Evolutionary conservation across 2,329 filamentous ascomycete species (phyloP).

Genomic region (Paradendryphiella salina): DNA sequence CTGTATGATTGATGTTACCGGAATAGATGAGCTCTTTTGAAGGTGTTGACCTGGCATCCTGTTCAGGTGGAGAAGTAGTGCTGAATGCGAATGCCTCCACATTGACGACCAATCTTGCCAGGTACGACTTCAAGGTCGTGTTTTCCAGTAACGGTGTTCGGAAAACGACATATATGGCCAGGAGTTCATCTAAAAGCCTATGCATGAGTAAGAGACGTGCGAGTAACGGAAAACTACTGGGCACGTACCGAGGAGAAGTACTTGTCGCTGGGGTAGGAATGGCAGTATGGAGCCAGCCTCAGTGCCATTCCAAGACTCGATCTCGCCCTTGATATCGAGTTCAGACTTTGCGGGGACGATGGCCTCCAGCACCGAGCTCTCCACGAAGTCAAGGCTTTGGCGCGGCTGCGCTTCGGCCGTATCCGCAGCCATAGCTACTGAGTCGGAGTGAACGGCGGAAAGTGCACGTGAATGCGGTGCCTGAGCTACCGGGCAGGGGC

Average conservation of each 20-base stretch:
- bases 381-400: constrained; percentile 44
- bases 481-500: constrained; percentile 7
- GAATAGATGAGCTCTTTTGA: constrained; percentile 63
- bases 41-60: constrained; percentile 43
- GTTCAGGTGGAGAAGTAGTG: constrained; percentile 51
- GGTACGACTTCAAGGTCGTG: constrained; percentile 59
- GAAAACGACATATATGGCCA: constrained; percentile 69
- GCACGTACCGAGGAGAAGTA: constrained; percentile 71
- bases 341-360: constrained; percentile 45
- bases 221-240: constrained; percentile 40
- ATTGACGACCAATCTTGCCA: constrained; percentile 66
- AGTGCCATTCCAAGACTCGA: constrained; percentile 52
- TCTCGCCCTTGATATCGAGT: constrained; percentile 44
- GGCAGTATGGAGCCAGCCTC: constrained; percentile 56
- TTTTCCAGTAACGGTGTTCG: constrained; percentile 65
- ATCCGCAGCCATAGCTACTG: constrained; percentile 25
- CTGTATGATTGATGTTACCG: constrained; percentile 38
- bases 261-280: constrained; percentile 64
- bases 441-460: constrained; percentile 7
- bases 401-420: constrained; percentile 30
- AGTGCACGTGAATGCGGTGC: constrained; percentile 26
- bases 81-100: constrained; percentile 67
- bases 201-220: constrained; percentile 56
- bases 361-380: constrained; percentile 46
- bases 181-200: constrained; percentile 69